Evolutionary conservation across 1,284 basidiomycete species (phyloP), one percentile per base, ranked within the genome.

Genomic region (Testicularia cyperi): DNA sequence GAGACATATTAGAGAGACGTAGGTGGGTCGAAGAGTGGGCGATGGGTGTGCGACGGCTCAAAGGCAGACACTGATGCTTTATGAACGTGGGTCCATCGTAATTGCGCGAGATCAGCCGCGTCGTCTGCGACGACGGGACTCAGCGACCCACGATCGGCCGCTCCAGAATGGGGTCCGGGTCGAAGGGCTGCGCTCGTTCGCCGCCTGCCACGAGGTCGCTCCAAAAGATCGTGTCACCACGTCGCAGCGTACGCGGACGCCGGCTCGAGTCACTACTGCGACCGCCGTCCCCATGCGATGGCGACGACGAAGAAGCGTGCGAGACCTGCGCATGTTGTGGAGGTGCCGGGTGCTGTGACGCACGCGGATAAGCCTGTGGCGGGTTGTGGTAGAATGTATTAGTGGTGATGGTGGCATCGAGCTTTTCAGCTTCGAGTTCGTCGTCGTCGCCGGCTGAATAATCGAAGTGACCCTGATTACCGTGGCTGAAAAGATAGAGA

Each of bases 201-300:
- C 88, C 88, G 47, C 82, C 83, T 38, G 82, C 80, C 22, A 81
- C 77, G 44, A 90, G 83, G 68, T 90, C 84, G 70, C 87, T 86
- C 88, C 88, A 90, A 72, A 83, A 88, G 7, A 90, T 77, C 10
- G 83, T 73, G 61, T 88, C 86, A 20, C 88, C 88, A 5, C 81
- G 77, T 67, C 78, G 80, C 16, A 88, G 80, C 29, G 68, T 45
- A 13, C 64, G 52, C 13, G 57, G 46, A 13, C n/a, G 21, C 28
- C 56, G 49, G 41, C 29, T 16, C 3, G 38, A 27, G 5, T 35
- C 23, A 6, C 42, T 27, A 4, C 38, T 1, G n/a, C 56, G 39
- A 19, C 14, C 16, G 18, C 36, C 25, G 16, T 15, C n/a, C n/a
- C n/a, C n/a, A n/a, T n/a, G n/a, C 6, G 13, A 21, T 6, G 20